phyloP scores from a whole-genome alignment of 495 filamentous ascomycete genomes.

The Pyrenopolyporus hunteri region DNA sequence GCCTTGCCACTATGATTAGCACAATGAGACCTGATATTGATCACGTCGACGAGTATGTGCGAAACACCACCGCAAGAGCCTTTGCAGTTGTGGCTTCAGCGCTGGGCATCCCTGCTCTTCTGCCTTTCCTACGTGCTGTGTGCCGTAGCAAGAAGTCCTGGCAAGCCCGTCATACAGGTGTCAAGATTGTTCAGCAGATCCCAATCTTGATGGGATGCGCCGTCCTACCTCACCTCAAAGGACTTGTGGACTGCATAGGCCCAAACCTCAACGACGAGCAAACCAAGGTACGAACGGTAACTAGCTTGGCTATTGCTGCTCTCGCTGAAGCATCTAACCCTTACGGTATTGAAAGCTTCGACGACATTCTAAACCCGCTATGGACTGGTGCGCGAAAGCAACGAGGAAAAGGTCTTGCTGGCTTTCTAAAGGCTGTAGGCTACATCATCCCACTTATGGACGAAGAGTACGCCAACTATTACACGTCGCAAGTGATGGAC shows the following conservation, averaged over 20 bases:
- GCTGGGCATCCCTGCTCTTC: conserved; percentile 90
- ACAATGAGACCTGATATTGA: conserved; percentile 99
- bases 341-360: conserved; percentile 99
- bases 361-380: conserved; percentile 94
- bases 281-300: conserved; percentile 95
- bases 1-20: conserved; percentile 98
- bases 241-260: conserved; percentile 93
- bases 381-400: conserved; percentile 97
- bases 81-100: conserved; percentile 98
- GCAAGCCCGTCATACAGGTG: conserved; percentile 98
- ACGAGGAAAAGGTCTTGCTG: conserved; percentile 92
- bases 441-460: conserved; percentile 99
- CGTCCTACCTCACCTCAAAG: conserved; percentile 93
- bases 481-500: conserved; percentile 98
- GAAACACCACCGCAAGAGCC: conserved; percentile 96
- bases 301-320: conserved; percentile 92
- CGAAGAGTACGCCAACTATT: conserved; percentile 99
- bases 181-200: conserved; percentile 99
- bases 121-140: conserved; percentile 94
- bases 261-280: conserved; percentile 97
- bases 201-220: conserved; percentile 99
- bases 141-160: conserved; percentile 98
- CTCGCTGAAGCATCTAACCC: conserved; percentile 96
- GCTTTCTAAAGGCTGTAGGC: conserved; percentile 96
- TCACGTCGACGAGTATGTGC: conserved; percentile 97